Percentiles rank a stretch among this genome's conserved stretches.
These are phyloP conservation scores for Rhododendron vialii DNA, from an alignment of 148 eudicot species.

Conservation along the genomic window DNA sequence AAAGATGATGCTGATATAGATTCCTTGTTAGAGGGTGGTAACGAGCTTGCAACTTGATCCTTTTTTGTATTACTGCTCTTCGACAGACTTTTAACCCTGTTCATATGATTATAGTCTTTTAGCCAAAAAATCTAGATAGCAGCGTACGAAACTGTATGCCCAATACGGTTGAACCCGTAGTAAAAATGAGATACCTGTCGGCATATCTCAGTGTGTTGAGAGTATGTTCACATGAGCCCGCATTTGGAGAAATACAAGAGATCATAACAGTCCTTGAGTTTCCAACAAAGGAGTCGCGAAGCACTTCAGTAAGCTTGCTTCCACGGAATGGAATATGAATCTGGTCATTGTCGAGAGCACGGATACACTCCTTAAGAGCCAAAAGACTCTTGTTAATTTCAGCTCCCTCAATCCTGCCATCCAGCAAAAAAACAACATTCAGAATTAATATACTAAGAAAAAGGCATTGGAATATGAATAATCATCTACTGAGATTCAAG, in stretches of 20 bases:
- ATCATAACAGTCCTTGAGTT: conserved; percentile 99
- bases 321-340: conserved; percentile 99
- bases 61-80: conserved; percentile 82
- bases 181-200: conserved; percentile 55
- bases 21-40: conserved; percentile 56
- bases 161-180: neutral
- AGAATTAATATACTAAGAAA: neutral
- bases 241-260: conserved; percentile 94
- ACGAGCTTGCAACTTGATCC: conserved; percentile 53
- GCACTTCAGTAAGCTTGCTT: conserved; percentile 99
- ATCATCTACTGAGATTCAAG: neutral
- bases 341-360: conserved; percentile 98
- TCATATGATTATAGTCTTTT: conserved; percentile 1
- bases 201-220: conserved; percentile 99
- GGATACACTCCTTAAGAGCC: conserved; percentile 99
- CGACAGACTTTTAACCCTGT: conserved; percentile 96
- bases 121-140: neutral
- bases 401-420: conserved; percentile 94
- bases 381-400: conserved; percentile 97
- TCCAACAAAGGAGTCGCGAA: conserved; percentile 98
- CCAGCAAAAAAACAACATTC: neutral
- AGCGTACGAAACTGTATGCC: neutral
- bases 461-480: neutral
- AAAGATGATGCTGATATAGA: conserved; percentile 38
- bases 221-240: conserved; percentile 97